Percentiles rank a stretch among this genome's conserved stretches.
These are phyloP conservation scores for Linderina pennispora DNA, from an alignment of 192 early-diverging fungal species.

Conservation along the genomic window DNA sequence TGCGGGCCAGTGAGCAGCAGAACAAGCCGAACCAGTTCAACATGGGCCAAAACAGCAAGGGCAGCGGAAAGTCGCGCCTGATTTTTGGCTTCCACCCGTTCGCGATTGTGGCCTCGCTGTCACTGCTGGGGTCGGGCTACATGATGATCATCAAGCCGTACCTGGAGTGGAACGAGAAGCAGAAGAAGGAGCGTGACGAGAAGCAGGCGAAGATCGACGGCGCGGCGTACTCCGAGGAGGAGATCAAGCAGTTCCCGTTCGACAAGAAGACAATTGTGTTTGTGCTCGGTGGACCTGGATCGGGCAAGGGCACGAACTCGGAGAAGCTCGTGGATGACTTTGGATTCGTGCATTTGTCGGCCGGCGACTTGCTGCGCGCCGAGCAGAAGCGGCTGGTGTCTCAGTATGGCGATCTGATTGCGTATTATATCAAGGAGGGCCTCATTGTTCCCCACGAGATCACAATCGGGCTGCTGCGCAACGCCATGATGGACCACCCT, in stretches of 20 bases:
- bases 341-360: slow-evolving; percentile 93
- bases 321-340: slow-evolving; percentile 79
- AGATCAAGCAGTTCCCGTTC: slow-evolving; percentile 35
- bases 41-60: slow-evolving; percentile 26
- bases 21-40: slow-evolving; percentile 16
- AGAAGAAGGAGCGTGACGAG: slow-evolving; percentile 3
- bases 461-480: slow-evolving; percentile 85
- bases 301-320: slow-evolving; percentile 97
- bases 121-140: slow-evolving; percentile 17
- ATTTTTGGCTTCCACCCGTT: slow-evolving; percentile 26
- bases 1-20: no score
- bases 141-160: slow-evolving; percentile 30
- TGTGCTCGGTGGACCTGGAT: slow-evolving; percentile 82
- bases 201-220: slow-evolving; percentile 1
- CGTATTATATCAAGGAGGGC: slow-evolving; percentile 86
- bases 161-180: slow-evolving; percentile 16
- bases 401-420: slow-evolving; percentile 87
- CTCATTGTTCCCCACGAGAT: slow-evolving; percentile 95
- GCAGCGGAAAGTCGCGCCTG: slow-evolving; percentile 1
- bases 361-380: slow-evolving; percentile 91
- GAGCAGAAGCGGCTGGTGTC: slow-evolving; percentile 81
- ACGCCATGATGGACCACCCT: slow-evolving; percentile 73
- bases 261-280: slow-evolving; percentile 73
- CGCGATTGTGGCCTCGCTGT: slow-evolving; percentile 16
- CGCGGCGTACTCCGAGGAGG: slow-evolving; percentile 11